Base-by-base conservation (phyloP, 495 filamentous ascomycete species). In the Podospora sp. region DNA sequence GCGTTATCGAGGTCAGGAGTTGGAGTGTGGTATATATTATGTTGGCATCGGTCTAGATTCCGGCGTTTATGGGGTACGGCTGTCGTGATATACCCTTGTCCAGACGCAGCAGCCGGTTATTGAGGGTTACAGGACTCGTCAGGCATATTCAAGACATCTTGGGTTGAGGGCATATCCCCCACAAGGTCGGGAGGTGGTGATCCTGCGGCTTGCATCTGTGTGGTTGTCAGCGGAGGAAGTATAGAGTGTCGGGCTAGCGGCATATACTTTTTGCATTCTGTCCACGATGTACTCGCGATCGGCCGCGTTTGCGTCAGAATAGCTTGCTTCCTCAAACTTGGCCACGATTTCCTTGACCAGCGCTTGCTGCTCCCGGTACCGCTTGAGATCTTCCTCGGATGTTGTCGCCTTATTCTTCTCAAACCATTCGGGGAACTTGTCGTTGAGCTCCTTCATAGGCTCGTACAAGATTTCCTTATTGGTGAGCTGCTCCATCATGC, bases 391-490 rank as follows among this genome's bases (percentile, higher is more conserved):
- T 57, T 91, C 92, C 36, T 81, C 78, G 0, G 83, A 63, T 2
- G 88, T 78, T 63, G 83, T 89, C 7, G 73, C 84, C 68, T 82
- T 84, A 73, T 97, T 94, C 79, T 92, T 90, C 69, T 84, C 85
- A 74, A 99, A 81, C 95, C 95, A 99, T 3, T 76, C 86, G 0
- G 91, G 93, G 73, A 94, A 99, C 78, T 97, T 97, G 25, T 90
- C 89, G 73, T 94, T 82, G 67, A 98, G 78, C 79, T 99, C 96
- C 81, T 95, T 96, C 94, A 99, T 97, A 18, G 95, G 95, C 80
- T 97, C 94, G 72, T 99, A 97, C 52, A 99, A 80, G 65, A 99
- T 97, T 73, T 99, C 95, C 82, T 97, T 98, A 74, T 95, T 96
- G 1, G 95, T 97, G 64, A 99, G 82, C 77, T 99, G 93, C 78